These are phyloP conservation scores for Aspergillus aculeatus DNA, from an alignment of 2,329 filamentous ascomycete genomes.

Conservation along the genomic window DNA sequence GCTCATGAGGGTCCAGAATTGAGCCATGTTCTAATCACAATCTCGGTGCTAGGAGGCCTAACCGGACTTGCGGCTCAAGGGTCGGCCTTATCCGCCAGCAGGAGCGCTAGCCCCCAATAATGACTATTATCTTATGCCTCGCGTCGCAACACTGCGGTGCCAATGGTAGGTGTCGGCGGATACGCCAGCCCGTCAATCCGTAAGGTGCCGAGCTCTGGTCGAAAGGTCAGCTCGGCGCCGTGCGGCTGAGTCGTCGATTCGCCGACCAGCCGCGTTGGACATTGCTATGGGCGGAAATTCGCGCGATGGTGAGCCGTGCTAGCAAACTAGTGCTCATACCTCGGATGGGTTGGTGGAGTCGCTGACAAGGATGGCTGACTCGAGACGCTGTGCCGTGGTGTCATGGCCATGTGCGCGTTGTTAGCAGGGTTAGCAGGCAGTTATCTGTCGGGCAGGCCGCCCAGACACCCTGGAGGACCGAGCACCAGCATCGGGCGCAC, in stretches of 20 bases:
- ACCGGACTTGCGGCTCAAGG: slow-evolving; percentile 10
- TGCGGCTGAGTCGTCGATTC: slow-evolving; percentile 10
- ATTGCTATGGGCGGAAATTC: slow-evolving; percentile 1
- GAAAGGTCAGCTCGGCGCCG: not conserved
- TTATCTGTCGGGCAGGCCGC: slow-evolving; percentile 7
- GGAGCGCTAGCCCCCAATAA: slow-evolving; percentile 3
- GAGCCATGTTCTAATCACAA: not conserved
- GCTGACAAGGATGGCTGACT: not conserved
- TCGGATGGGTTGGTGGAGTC: slow-evolving; percentile 13
- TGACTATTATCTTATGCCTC: not conserved
- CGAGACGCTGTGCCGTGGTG: slow-evolving; percentile 12
- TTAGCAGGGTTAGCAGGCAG: not conserved
- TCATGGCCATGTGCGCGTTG: slow-evolving; percentile 11
- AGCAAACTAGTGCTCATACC: slow-evolving; percentile 2
- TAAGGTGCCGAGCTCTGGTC: not conserved
- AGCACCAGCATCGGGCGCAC: slow-evolving; percentile 9
- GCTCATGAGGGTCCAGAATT: slow-evolving; percentile 5
- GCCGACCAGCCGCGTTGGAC: slow-evolving; percentile 4
- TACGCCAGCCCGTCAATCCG: not conserved
- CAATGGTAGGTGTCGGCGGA: not conserved
- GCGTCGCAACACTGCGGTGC: not conserved
- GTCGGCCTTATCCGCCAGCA: slow-evolving; percentile 1
- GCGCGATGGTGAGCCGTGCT: slow-evolving; percentile 3
- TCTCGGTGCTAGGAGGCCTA: not conserved
- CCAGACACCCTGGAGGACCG: slow-evolving; percentile 6